Evolutionary conservation across 352 stramenopile species (phyloP), one percentile per base, ranked within the genome.

Genomic region (Globisporangium yorkense): DNA sequence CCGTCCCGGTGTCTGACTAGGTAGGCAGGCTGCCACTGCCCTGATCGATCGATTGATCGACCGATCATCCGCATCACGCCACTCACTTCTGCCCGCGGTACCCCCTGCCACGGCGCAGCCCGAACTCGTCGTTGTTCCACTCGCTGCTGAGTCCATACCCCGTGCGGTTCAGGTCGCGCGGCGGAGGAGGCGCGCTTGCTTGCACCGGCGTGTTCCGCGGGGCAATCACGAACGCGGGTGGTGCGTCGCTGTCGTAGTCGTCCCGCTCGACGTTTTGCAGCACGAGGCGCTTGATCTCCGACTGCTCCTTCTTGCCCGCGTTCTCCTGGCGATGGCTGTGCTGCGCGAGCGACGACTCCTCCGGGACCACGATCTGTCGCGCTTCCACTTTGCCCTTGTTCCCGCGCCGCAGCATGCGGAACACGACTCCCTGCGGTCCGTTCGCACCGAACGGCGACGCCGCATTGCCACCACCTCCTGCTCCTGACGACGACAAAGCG

Each of bases 321-420:
- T 90, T 77, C 63, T 96, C 84, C 56, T 97, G 87, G 21, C 84
- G 86, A 51, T 91, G 80, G 54, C 87, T 91, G 62, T 96, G 87
- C 63, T 92, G 82, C 7, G 94, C 96, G 40, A 99, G 71, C 51
- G 94, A 98, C 21, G 94, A 98, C 33, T 84, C 84, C 49, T 89
- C 85, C 0, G 96, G 94, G 16, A 99, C 94, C 16, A 98, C 60
- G 45, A 99, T 67, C 51, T 95, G 74, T 27, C 96, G 94, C 0
- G 96, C 91, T 61, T 99, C 96, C 56, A 98, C 82, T 62, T 98
- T 98, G 61, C 96, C 96, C 74, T 98, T 98, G 74, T 97, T 97
- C 20, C 96, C 96, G 50, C 96, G 92, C 60, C 97, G 97, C 7
- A 99, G 67, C 61, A 99, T 86, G 33, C 97, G 94, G 63, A 98